Base-by-base conservation (phyloP, 306 rosid genomes). In the barrel medic (Medicago truncatula) region DNA sequence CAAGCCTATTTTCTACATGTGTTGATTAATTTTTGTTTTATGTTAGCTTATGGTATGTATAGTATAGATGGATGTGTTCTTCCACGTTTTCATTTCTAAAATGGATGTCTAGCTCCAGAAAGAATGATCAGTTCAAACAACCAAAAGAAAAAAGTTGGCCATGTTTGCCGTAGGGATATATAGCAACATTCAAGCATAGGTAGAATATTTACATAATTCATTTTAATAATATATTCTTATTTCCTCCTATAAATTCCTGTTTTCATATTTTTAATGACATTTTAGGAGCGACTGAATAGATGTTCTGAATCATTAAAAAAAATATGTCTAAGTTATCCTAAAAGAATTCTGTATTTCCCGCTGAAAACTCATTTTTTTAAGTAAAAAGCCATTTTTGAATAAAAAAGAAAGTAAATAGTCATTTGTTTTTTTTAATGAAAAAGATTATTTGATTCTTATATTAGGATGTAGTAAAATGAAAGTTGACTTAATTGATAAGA, bases 31-130 rank as follows among this genome's bases (percentile, higher is more conserved):
- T 56, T 46, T 39, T 11, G 2, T 17, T 60, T 50, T 44, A 60
- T 61, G 63, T 53, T 54, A 13, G 13, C 59, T 41, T 75, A 6
- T 53, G 31, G 31, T 11, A 52, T 41, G 77, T 76, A 68, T 60
- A 50, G 58, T 44, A 67, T 21, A 57, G 36, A 56, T 57, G 2
- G 28, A 23, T 23, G n/a, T 79, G 70, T 60, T 60, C 8, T 69
- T 75, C 43, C 17, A 41, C 12, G 41, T 70, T 59, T 34, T 44
- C 9, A 36, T 69, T 69, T 59, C 58, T 43, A 28, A 17, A 44
- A 58, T 6, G 50, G 39, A n/a, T 44, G 68, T 56, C 28, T 8
- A 43, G 39, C 67, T 54, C 74, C 59, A 62, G 17, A 61, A 46
- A 15, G 34, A 17, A 59, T 25, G 41, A n/a, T n/a, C n/a, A 73